Evolutionary conservation across 805 yeast species (phyloP).

Genomic region (Suhomyces vadensis): DNA sequence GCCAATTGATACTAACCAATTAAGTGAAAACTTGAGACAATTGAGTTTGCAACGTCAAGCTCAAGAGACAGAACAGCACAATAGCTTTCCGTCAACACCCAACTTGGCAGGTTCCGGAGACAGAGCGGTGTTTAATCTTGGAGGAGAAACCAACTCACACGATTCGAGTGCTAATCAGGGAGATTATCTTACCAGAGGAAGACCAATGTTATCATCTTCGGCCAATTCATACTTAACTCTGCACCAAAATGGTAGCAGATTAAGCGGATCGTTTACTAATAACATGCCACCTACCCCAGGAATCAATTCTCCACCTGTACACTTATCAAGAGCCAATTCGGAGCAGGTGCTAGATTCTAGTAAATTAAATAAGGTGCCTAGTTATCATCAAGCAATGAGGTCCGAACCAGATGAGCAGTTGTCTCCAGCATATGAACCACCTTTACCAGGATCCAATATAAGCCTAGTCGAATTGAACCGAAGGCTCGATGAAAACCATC

Average conservation of each 20-base stretch:
- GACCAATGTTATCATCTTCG: constrained; percentile 7
- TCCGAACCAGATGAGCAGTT: constrained; percentile 50
- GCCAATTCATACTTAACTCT: no score
- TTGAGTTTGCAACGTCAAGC: constrained; percentile 51
- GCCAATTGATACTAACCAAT: constrained; percentile 38
- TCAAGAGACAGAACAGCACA: constrained; percentile 29
- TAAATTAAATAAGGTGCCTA: constrained; percentile 69
- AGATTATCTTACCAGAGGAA: constrained; percentile 37
- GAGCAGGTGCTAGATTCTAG: constrained; percentile 15
- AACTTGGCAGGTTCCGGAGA: constrained; percentile 20
- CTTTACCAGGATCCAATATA: constrained; percentile 42
- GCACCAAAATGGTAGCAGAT: no score
- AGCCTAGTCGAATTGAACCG: constrained; percentile 30
- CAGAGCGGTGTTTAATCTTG: constrained; percentile 37
- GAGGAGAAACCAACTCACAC: constrained; percentile 23
- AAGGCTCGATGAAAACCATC: constrained; percentile 25
- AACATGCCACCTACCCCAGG: constrained; percentile 35
- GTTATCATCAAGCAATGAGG: constrained; percentile 77
- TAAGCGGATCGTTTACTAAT: not conserved
- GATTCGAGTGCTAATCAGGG: constrained; percentile 9
- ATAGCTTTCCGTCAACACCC: constrained; percentile 5
- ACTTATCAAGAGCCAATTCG: constrained; percentile 62
- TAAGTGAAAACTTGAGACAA: constrained; percentile 54
- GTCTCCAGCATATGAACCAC: constrained; percentile 73
- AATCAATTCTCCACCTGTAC: constrained; percentile 51